Evolutionary conservation across 805 yeast genomes (phyloP), one percentile per base, ranked within the genome.

Genomic region (Saturnispora besseyi): DNA sequence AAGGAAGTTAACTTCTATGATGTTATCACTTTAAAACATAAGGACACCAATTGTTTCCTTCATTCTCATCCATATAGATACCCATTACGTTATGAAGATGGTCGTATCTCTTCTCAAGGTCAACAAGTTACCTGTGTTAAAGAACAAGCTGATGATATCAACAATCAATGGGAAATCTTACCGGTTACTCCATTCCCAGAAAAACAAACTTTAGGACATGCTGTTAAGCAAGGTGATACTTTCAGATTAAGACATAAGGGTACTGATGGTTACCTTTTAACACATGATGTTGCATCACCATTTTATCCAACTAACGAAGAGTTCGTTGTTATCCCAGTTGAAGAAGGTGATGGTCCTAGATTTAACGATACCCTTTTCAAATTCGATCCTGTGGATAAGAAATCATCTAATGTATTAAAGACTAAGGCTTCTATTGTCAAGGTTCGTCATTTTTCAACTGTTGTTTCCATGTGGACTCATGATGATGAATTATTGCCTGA

Each of bases 261-360:
- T 30, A 89, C 98, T 1, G 77, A 87, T 48, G 85, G 95, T 10
- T 84, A 70, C 59, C 70, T 93, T 57, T 75, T 88, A 60, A 79
- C 98, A 21, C 99, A 93, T 63, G 97, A 91, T 64, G 97, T 93
- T 49, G 96, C 96, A 2, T 93, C 98, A 3, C 98, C 99, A 29
- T 72, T 83, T 54, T 84, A 69, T 61, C 84, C 97, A 50, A 86
- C 96, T n/a, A 86, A 90, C 61, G 96, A 89, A 69, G 99, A 93
- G 70, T 85, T 93, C 59, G 84, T 93, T 2, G 81, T 95, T 41
- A 81, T 81, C 13, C 63, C 74, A 43, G 73, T 70, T 30, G 95
- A 86, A 47, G 73, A 66, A 11, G 86, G 86, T 6, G 67, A 68
- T 32, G 66, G 67, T 1, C 34, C 43, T 22, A 72, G 79, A 57